Evolutionary conservation across 2,329 filamentous ascomycete genomes (phyloP), one percentile per base, ranked within the genome.

Genomic region (Leptosphaerulina australis): DNA sequence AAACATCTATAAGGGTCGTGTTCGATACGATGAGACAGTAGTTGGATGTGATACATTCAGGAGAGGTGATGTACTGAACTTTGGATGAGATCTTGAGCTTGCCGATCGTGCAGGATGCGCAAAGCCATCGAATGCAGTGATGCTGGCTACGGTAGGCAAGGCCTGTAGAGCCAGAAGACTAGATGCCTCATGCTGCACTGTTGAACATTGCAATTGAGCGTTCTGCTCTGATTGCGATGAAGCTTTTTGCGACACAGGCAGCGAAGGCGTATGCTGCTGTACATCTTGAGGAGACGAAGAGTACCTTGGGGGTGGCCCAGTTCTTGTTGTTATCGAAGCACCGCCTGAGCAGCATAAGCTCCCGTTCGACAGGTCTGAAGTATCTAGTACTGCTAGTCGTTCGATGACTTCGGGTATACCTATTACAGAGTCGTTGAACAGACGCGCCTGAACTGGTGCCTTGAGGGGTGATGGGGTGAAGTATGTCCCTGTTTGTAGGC

Each of bases 1-100:
- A 2, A 4, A 22, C n/a, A 9, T 3, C 10, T 14, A n/a, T 14
- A 4, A 4, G 4, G 11, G 14, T 20, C 5, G 24, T 6, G 6
- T 7, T 3, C 9, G 21, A 7, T 39, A 26, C n/a, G 29, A 18
- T 7, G 48, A 14, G 22, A 29, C 9, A 8, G 34, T 11, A 26
- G 37, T 44, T 8, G 28, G 20, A 34, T 37, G 38, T 6, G 43
- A 8, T 25, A 44, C 37, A 30, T 53, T 33, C 12, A 53, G 22
- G 8, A 43, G 43, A 7, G 49, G 49, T 22, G 49, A 47, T 15
- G 49, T 53, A 29, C 49, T 53, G 29, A 48, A 53, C 17, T 53
- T 53, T 4, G 49, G 49, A 35, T 39, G 49, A 12, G 33, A 47
- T 12, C 22, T 29, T 12, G 28, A 43, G 28, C 49, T 53, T 10